A percentile compares a stretch with the other conserved stretches of the same genome.
Conservation (phyloP, 176 grass and related monocot genomes). For the Oryza meridionalis region DNA sequence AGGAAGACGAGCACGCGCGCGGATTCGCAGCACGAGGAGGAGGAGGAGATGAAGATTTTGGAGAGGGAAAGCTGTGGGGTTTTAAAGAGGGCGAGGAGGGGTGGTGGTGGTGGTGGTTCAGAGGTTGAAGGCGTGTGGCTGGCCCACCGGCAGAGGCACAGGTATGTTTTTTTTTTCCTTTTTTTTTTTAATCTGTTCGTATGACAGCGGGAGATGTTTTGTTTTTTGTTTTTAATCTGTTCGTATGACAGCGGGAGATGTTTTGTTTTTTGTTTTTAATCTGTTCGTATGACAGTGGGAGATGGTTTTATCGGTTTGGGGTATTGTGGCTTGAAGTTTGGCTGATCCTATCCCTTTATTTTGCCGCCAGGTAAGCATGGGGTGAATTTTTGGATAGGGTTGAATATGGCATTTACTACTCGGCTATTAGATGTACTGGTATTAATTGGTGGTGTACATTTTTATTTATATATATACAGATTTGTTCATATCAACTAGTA, state of each 20-base stretch:
- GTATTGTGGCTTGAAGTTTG: not conserved
- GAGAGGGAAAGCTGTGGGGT: not conserved
- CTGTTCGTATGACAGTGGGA: not conserved
- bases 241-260: not conserved
- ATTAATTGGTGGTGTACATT: not conserved
- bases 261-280: not conserved
- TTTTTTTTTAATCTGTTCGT: not conserved
- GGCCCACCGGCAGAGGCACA: conserved; percentile 43
- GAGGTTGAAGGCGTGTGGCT: conserved; percentile 34
- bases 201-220: too few relatives aligned
- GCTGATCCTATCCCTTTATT: not conserved
- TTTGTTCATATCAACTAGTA: too few relatives aligned
- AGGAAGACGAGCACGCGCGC: not conserved
- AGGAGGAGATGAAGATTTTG: not conserved
- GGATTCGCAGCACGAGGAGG: not conserved
- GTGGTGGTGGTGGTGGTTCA: not conserved
- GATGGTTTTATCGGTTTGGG: conserved; percentile 20
- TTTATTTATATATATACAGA: too few relatives aligned
- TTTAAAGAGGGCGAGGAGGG: conserved; percentile 16
- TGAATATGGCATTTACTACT: not conserved
- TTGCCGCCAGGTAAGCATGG: not conserved
- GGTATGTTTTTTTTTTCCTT: not conserved
- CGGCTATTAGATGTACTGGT: not conserved
- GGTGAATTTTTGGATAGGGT: not conserved
- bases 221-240: not conserved